Evolutionary conservation across 345 rosid species (phyloP), one percentile per base, ranked within the genome.

Genomic region (Eucalyptus grandis): DNA sequence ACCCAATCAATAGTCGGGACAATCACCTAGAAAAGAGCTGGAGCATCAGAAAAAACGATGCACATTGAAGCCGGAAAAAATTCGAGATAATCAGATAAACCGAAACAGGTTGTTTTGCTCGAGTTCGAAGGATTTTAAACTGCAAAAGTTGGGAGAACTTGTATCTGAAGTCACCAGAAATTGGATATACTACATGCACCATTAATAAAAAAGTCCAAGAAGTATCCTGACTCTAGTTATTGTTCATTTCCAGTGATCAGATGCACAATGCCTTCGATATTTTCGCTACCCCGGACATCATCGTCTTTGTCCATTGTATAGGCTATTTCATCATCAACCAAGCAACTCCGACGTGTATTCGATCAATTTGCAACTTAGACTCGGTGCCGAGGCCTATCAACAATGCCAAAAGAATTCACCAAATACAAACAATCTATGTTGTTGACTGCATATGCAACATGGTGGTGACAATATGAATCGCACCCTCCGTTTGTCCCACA

Each of bases 1-100:
- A 89, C 93, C 95, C 95, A 93, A 10, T 87, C 44, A 30, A 91
- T 89, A 27, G 89, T 24, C 0, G 94, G 95, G 62, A 89, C 88
- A 67, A 91, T 53, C 88, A 88, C 90, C 94, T 93, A 82, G 15
- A 47, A 40, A 67, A 26, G n/a, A 51, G 43, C 8, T 77, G 83
- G 3, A 21, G 43, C 11, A 77, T 77, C 83, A 77, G 83, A 40
- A 14, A 77, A 77, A 37, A 40, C 2, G 15, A 77, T 11, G 47
- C 83, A 21, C 2, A 88, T 49, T 22, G 30, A 50, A 88, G 86
- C 54, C 3, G 5, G 50, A 11, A 49, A 77, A 80, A 44, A 40
- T 43, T 21, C 27, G 13, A 65, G 54, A 24, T 72, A 12, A 77
- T 77, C 15, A 21, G 24, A 40, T 40, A 11, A 40, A 40, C 47